Base-by-base conservation (phyloP, 2,329 filamentous ascomycete genomes). In the Monilinia polystroma region DNA sequence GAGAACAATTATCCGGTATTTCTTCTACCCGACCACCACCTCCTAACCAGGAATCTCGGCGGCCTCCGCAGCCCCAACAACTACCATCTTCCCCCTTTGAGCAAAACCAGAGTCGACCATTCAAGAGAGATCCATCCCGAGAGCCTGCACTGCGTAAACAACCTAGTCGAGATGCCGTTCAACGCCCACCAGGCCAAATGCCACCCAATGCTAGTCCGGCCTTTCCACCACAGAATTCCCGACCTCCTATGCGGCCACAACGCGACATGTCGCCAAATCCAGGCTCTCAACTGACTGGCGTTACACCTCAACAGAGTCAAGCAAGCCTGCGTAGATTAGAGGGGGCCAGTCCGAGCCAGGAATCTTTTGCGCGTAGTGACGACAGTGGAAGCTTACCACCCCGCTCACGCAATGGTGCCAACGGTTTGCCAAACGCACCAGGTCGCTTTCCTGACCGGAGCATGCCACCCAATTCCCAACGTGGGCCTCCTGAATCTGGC, bases 1-100 rank as follows among this genome's bases (percentile, higher is more conserved):
- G 90, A 68, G 91, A 94, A 63, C 84, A 89, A 72, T 85, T 98
- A 56, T 81, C 90, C 45, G 90, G 90, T 54, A 81, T 83, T 41
- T 67, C 71, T 51, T 68, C 72, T 55, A 53, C 72, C 53, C 65
- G 69, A 54, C 71, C 70, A 16, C 66, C 67, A 51, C 66, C 70
- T 32, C 56, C 68, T 45, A 29, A 63, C 4, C 67, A 72, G 63
- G 55, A 62, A 20, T n/a, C 70, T 51, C 66, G 67, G 51, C 71
- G 70, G 20, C 66, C 70, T 32, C 67, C 67, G 26, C 68, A 71
- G 20, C 57, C 70, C 43, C 54, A 65, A n/a, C 68, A 73, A 62
- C 51, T 62, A 47, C 66, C 70, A 52, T 62, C 69, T 45, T 57
- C 69, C 54, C 57, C 70, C 53, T 73, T 72, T 69, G 71, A 71